phyloP scores from a whole-genome alignment of 768 basidiomycete genomes.

The Lentinula lateritia region DNA sequence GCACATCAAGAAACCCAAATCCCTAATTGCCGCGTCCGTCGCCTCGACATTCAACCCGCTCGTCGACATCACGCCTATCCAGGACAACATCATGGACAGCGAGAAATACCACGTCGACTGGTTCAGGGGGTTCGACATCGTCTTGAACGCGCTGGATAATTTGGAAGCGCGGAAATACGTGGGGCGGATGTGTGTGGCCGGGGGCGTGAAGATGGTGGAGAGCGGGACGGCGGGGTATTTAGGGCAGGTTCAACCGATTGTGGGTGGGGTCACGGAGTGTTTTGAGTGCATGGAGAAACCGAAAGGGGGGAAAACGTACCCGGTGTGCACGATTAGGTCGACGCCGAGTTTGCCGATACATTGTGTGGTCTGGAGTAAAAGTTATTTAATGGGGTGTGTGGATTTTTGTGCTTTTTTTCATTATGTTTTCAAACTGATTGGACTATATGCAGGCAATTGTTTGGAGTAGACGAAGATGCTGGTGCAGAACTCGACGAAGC shows the following conservation, averaged over 20 bases:
- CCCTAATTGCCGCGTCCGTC: conserved; percentile 82
- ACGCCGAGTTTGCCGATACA: conserved; percentile 97
- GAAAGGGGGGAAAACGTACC: conserved; percentile 90
- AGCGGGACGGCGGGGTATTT: conserved; percentile 96
- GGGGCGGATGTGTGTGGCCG: conserved; percentile 97
- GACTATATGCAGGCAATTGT: conserved; percentile 63
- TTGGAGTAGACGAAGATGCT: conserved; percentile 89
- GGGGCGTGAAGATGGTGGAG: conserved; percentile 85
- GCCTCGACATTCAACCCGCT: conserved; percentile 84
- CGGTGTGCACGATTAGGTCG: conserved; percentile 95
- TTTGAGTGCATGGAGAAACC: conserved; percentile 95
- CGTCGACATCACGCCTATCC: conserved; percentile 81
- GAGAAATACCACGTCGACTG: conserved; percentile 83
- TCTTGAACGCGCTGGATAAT: conserved; percentile 95
- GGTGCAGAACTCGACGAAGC: conserved; percentile 84
- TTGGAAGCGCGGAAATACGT: conserved; percentile 96
- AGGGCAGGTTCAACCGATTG: conserved; percentile 86
- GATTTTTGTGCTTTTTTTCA: not conserved
- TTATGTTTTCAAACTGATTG: not conserved
- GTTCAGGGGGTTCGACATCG: conserved; percentile 88
- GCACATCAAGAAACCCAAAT: conserved; percentile 96
- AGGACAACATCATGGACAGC: conserved; percentile 94
- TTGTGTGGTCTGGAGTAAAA: conserved; percentile 99
- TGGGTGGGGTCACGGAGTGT: conserved; percentile 92
- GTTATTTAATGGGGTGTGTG: conserved; percentile 85